A percentile compares a stretch with the other conserved stretches of the same genome.
phyloP scores from a whole-genome alignment of 2,329 filamentous ascomycete genomes.

The Aspergillus pseudoglaucus region DNA sequence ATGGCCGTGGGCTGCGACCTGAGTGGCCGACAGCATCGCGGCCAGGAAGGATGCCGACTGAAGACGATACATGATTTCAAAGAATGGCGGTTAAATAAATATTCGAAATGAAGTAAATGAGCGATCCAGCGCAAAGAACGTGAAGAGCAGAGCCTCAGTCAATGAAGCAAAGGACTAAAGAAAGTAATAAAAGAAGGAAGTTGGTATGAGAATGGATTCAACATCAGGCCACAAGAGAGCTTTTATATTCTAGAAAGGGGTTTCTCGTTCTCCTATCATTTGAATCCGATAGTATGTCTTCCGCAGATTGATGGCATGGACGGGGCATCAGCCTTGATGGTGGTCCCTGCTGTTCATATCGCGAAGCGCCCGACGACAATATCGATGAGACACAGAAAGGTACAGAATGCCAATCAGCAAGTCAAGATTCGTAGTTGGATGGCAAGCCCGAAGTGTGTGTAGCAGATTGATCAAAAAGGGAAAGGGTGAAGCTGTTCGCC shows the following conservation, averaged over 20 bases:
- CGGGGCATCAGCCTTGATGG: background rate
- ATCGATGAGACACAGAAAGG: background rate
- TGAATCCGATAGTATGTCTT: background rate
- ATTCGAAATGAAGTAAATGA: background rate
- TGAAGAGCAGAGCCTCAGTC: background rate
- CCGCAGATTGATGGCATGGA: background rate
- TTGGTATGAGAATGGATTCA: too few relatives aligned
- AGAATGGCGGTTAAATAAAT: background rate
- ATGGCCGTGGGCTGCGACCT: constrained; percentile 26
- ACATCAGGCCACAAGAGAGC: background rate
- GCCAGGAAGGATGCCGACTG: constrained; percentile 17
- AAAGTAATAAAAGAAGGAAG: background rate
- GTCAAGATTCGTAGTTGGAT: background rate
- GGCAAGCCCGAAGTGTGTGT: background rate
- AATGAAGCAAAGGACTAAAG: background rate
- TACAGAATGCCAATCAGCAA: too few relatives aligned
- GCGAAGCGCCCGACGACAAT: background rate
- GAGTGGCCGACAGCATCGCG: constrained; percentile 25
- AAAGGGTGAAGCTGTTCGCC: background rate
- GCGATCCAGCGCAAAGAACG: background rate
- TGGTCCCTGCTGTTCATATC: background rate
- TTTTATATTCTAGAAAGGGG: background rate
- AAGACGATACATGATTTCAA: constrained; percentile 6
- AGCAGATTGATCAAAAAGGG: background rate
- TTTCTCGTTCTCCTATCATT: background rate